Evolutionary conservation across 352 stramenopile species (phyloP).

Genomic region (Thalassiosira ordinaria): DNA sequence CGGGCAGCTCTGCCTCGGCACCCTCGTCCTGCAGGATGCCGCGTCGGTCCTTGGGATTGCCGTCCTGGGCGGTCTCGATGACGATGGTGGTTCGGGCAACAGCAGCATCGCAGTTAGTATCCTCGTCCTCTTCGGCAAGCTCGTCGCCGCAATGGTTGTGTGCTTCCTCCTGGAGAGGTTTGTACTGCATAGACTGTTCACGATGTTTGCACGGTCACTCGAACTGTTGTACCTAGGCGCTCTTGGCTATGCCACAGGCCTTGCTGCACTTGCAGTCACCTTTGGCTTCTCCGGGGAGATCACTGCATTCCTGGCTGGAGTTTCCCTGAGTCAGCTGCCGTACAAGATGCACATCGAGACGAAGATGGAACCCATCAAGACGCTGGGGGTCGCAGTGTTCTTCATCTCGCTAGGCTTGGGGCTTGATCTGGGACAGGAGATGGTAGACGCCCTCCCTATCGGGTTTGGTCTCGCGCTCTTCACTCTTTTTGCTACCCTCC

Average conservation of each 20-base stretch:
- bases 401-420: constrained; percentile 17
- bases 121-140: constrained; percentile 19
- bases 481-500: constrained; percentile 12
- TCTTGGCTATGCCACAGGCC: constrained; percentile 7
- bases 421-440: constrained; percentile 13
- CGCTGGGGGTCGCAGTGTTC: constrained; percentile 7
- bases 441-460: constrained; percentile 13
- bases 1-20: constrained; percentile 15
- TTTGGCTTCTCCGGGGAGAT: constrained; percentile 9
- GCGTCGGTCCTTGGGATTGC: constrained; percentile 12
- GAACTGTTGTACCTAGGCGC: constrained; percentile 15
- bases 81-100: not conserved
- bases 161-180: constrained; percentile 12
- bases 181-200: not conserved
- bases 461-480: constrained; percentile 5
- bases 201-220: constrained; percentile 1
- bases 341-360: constrained; percentile 30
- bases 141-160: constrained; percentile 1
- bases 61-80: constrained; percentile 1
- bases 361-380: constrained; percentile 24
- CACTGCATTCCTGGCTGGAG: constrained; percentile 11
- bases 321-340: not conserved
- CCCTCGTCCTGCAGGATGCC: constrained; percentile 14
- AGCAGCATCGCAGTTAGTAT: constrained; percentile 4
- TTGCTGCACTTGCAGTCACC: constrained; percentile 4